phyloP scores from a whole-genome alignment of 306 rosid genomes.

The Quercus wislizeni region DNA sequence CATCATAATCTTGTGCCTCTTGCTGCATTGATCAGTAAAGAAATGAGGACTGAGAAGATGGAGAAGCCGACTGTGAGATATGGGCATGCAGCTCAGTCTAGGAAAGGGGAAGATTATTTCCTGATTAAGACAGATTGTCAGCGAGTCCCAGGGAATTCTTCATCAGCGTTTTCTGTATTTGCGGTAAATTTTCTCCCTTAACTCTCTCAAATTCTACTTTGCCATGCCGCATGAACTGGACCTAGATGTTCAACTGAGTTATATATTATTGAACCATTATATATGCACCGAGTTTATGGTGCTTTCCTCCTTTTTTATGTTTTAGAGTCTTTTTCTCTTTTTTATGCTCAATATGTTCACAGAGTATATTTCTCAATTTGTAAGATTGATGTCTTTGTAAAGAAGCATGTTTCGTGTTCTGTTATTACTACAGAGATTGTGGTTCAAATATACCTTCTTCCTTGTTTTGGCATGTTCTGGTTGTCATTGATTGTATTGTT shows the following conservation, averaged over 20 bases:
- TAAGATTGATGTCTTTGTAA: neutral
- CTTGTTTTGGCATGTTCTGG: no score
- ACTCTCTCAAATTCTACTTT: constrained; percentile 4
- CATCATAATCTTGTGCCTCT: constrained; percentile 85
- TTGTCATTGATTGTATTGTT: neutral
- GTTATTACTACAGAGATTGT: no score
- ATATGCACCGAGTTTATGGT: neutral
- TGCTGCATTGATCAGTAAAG: constrained; percentile 83
- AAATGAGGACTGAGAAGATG: constrained; percentile 88
- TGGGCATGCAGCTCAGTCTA: constrained; percentile 90
- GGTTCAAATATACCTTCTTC: no score
- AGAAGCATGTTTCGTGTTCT: no score
- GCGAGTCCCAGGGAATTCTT: constrained; percentile 72
- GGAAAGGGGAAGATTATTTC: constrained; percentile 90
- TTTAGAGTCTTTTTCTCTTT: neutral
- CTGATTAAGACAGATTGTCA: constrained; percentile 78
- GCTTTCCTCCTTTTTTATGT: neutral
- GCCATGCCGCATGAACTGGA: neutral
- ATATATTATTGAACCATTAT: neutral
- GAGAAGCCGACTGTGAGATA: constrained; percentile 78
- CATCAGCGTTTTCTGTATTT: constrained; percentile 75
- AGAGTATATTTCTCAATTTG: neutral
- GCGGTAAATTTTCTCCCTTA: constrained; percentile 54
- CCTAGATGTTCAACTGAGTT: constrained; percentile 12
- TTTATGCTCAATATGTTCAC: no score